Percentiles rank a stretch among this genome's conserved stretches.
phyloP scores from a whole-genome alignment of 1,139 yeast species.

The Nematodospora anomalae region DNA sequence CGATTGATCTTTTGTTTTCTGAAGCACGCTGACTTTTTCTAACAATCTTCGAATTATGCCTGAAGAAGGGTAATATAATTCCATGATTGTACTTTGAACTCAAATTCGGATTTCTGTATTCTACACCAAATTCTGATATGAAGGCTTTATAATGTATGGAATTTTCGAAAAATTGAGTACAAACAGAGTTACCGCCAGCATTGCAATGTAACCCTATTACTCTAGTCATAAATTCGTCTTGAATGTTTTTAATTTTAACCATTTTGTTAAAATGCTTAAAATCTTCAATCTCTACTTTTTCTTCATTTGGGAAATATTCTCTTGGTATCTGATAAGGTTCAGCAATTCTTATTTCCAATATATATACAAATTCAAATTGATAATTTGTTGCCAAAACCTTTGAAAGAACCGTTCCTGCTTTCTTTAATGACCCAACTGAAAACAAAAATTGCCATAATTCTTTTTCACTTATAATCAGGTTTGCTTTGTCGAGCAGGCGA shows the following conservation, averaged over 20 bases:
- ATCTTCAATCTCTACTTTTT: conserved; percentile 44
- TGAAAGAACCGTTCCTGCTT: conserved; percentile 44
- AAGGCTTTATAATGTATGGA: conserved; percentile 50
- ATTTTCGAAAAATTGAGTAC: conserved; percentile 37
- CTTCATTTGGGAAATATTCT: conserved; percentile 43
- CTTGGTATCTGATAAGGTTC: conserved; percentile 42
- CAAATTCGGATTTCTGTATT: conserved; percentile 30
- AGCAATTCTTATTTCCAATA: conserved; percentile 56
- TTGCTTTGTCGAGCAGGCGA: conserved; percentile 15
- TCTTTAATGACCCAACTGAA: conserved; percentile 41
- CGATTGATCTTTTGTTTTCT: conserved; percentile 24
- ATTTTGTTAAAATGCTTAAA: conserved; percentile 41
- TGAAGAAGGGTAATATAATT: conserved; percentile 51
- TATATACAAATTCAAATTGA: conserved; percentile 51
- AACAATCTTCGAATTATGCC: conserved; percentile 42
- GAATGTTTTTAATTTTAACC: conserved; percentile 24
- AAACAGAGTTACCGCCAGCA: not conserved
- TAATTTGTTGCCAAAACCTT: conserved; percentile 38
- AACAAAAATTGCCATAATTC: conserved; percentile 42
- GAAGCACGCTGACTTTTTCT: conserved; percentile 26
- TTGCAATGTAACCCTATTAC: conserved; percentile 49
- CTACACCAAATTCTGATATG: conserved; percentile 55
- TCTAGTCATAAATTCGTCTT: conserved; percentile 37
- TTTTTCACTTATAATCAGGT: conserved; percentile 12
- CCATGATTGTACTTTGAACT: conserved; percentile 45